phyloP scores from a whole-genome alignment of 2,329 filamentous ascomycete species.

The Xylariaceae sp. region DNA sequence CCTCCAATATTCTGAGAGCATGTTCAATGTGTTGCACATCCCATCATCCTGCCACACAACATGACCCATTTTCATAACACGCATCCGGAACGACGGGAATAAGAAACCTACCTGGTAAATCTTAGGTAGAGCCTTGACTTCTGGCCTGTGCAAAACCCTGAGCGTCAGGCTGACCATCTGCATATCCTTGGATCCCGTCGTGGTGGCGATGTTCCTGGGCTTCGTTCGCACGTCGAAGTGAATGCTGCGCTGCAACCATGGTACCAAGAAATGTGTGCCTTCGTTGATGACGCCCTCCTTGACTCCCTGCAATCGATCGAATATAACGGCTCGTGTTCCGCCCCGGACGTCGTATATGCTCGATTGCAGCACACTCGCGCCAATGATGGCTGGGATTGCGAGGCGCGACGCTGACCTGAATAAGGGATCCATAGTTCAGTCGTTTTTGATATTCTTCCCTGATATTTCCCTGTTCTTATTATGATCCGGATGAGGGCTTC shows the following conservation, averaged over 20 bases:
- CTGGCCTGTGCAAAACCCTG: constrained; percentile 91
- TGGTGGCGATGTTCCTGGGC: constrained; percentile 96
- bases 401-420: constrained; percentile 69
- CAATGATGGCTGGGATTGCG: constrained; percentile 77
- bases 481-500: neutral
- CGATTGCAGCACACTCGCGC: constrained; percentile 71
- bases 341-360: constrained; percentile 98
- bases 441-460: neutral
- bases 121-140: constrained; percentile 90
- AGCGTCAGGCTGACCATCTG: constrained; percentile 99
- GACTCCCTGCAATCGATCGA: constrained; percentile 90
- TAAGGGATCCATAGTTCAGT: constrained; percentile 57
- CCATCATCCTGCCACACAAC: neutral
- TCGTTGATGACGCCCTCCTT: constrained; percentile 93
- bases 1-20: too few relatives aligned
- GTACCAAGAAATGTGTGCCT: constrained; percentile 94
- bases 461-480: too few relatives aligned
- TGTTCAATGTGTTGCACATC: neutral
- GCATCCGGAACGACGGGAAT: neutral
- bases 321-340: constrained; percentile 94
- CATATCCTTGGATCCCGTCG: constrained; percentile 97
- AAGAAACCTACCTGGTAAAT: constrained; percentile 85
- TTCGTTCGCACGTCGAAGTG: constrained; percentile 97
- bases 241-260: constrained; percentile 94
- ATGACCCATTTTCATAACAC: neutral